Evolutionary conservation across 768 basidiomycete genomes (phyloP).

Genomic region (Boletus patriciae): DNA sequence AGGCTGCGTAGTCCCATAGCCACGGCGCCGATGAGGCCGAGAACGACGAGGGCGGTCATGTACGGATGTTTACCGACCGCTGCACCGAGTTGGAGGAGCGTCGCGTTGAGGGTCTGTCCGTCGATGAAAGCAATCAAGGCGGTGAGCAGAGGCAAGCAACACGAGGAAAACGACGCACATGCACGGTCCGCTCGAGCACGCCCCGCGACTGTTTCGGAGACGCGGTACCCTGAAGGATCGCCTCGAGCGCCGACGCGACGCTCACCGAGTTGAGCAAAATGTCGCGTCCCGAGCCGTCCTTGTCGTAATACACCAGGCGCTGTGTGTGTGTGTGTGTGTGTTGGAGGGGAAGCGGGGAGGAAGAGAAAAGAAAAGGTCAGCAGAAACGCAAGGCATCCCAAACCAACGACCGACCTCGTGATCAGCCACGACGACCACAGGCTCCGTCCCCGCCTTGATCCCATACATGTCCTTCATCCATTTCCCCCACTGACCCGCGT

Average conservation of each 20-base stretch:
- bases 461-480: slow-evolving; percentile 96
- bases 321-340: slow-evolving; percentile 26
- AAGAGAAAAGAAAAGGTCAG: too few species aligned
- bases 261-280: slow-evolving; percentile 57
- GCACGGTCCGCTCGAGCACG: slow-evolving; percentile 60
- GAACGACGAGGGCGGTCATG: slow-evolving; percentile 5
- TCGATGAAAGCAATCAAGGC: too few species aligned
- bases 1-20: slow-evolving; percentile 15
- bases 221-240: slow-evolving; percentile 51
- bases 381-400: neutral
- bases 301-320: slow-evolving; percentile 76
- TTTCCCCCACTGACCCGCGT: slow-evolving; percentile 75
- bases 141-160: too few species aligned
- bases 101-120: slow-evolving; percentile 17
- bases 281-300: slow-evolving; percentile 51
- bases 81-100: slow-evolving; percentile 9
- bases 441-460: slow-evolving; percentile 38
- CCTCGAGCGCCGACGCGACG: slow-evolving; percentile 71
- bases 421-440: slow-evolving; percentile 70
- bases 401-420: slow-evolving; percentile 42
- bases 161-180: slow-evolving; percentile 43
- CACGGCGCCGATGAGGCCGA: slow-evolving; percentile 7
- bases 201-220: slow-evolving; percentile 67
- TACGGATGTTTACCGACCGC: slow-evolving; percentile 24
- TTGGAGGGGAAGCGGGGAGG: too few species aligned